A percentile compares a stretch with the other conserved stretches of the same genome.
Evolutionary conservation across 352 stramenopile genomes (phyloP).

Genomic region (Hyaloperonospora brassicae): DNA sequence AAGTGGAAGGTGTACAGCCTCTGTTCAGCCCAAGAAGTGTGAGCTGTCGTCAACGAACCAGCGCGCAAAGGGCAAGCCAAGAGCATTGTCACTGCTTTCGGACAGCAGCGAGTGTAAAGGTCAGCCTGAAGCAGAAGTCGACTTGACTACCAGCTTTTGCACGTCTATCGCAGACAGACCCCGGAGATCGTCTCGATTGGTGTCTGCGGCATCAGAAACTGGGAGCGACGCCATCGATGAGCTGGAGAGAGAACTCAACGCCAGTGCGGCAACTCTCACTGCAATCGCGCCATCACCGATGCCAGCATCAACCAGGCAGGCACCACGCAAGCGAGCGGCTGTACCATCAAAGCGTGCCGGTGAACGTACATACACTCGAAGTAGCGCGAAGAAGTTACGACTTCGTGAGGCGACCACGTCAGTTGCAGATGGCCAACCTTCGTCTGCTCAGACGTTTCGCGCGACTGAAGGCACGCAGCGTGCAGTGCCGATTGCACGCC

Average conservation of each 20-base stretch:
- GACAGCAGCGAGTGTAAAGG: conserved; percentile 27
- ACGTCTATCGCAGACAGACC: neutral
- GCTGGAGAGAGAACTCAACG: conserved; percentile 25
- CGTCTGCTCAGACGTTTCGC: neutral
- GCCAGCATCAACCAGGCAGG: conserved; percentile 2
- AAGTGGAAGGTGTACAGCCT: conserved; percentile 2
- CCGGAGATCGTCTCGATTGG: conserved; percentile 15
- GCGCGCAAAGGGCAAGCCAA: conserved; percentile 8
- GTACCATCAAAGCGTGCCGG: conserved; percentile 7
- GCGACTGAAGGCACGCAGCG: conserved; percentile 6
- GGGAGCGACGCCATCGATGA: conserved; percentile 30
- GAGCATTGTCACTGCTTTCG: conserved; percentile 15
- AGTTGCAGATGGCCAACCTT: neutral
- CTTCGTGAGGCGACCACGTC: conserved; percentile 3
- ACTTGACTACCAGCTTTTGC: conserved; percentile 3
- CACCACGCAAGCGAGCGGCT: conserved; percentile 1
- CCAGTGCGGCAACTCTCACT: conserved; percentile 7
- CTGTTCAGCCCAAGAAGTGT: neutral
- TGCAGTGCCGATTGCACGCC: conserved; percentile 1
- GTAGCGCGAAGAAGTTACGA: conserved; percentile 11
- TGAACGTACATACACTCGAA: conserved; percentile 6
- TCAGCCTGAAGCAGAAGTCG: conserved; percentile 30
- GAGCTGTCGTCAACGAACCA: neutral
- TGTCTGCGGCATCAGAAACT: conserved; percentile 16
- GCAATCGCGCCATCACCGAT: neutral